A percentile compares a stretch with the other conserved stretches of the same genome.
phyloP scores from a whole-genome alignment of 169 alveolate genomes.

The Cryptosporidium muris region DNA sequence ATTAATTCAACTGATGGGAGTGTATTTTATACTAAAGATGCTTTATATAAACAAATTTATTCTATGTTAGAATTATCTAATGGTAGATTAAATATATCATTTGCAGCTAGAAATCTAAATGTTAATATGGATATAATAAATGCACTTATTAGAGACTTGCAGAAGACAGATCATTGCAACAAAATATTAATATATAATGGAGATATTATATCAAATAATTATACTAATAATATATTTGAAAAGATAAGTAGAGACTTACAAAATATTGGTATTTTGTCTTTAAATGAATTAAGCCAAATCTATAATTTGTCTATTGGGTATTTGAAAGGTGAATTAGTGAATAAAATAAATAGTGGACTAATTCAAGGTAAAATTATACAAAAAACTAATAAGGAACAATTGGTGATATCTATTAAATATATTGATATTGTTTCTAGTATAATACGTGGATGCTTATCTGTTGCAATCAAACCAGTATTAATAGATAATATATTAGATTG shows the following conservation, averaged over 20 bases:
- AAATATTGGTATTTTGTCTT: not conserved
- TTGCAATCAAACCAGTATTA: slow-evolving; percentile 8
- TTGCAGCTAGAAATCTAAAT: not conserved
- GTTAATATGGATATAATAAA: slow-evolving; percentile 1
- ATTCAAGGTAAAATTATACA: slow-evolving; percentile 1
- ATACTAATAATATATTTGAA: slow-evolving; percentile 15
- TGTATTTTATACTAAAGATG: slow-evolving; percentile 18
- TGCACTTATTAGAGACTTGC: slow-evolving; percentile 4
- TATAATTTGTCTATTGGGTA: slow-evolving; percentile 24
- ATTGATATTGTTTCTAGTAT: not conserved
- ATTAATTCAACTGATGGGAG: slow-evolving; percentile 25
- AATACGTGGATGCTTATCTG: slow-evolving; percentile 5
- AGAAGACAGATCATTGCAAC: not conserved
- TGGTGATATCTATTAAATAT: slow-evolving; percentile 19
- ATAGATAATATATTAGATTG: slow-evolving; percentile 7
- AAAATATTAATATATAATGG: slow-evolving; percentile 4
- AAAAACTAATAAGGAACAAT: slow-evolving; percentile 10
- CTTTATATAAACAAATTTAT: not conserved
- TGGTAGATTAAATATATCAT: slow-evolving; percentile 9
- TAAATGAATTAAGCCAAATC: slow-evolving; percentile 2
- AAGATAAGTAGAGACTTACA: slow-evolving; percentile 17
- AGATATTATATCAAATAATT: slow-evolving; percentile 21
- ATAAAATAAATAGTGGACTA: not conserved
- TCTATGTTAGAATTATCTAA: not conserved
- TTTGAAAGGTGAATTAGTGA: slow-evolving; percentile 23